A percentile compares a stretch with the other conserved stretches of the same genome.
Evolutionary conservation across 768 basidiomycete genomes (phyloP).

Genomic region (Lactarius quietus): DNA sequence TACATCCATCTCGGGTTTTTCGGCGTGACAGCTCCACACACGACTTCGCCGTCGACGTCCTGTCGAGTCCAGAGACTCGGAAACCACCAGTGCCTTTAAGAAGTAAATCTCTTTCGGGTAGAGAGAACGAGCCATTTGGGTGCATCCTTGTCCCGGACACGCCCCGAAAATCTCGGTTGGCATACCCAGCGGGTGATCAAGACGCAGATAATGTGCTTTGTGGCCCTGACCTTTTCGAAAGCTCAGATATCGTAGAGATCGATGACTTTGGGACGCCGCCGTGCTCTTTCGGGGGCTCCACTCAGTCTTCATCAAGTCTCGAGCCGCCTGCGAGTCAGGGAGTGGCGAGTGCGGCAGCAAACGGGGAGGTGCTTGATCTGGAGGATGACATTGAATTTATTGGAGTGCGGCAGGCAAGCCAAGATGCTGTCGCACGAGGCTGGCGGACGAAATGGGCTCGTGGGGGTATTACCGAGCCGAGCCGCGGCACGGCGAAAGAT

Average conservation of each 20-base stretch:
- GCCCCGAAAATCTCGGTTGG: slow-evolving; percentile 15
- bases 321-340: slow-evolving; percentile 20
- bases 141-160: slow-evolving; percentile 15
- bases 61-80: slow-evolving; percentile 45
- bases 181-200: background rate
- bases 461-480: slow-evolving; percentile 21
- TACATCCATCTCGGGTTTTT: slow-evolving; percentile 23
- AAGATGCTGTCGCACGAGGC: slow-evolving; percentile 42
- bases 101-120: slow-evolving; percentile 17
- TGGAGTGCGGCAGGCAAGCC: slow-evolving; percentile 33
- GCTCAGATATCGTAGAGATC: slow-evolving; percentile 21
- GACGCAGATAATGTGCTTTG: background rate
- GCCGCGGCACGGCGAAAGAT: background rate
- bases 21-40: slow-evolving; percentile 22
- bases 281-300: slow-evolving; percentile 17
- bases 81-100: slow-evolving; percentile 10
- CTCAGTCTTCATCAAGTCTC: slow-evolving; percentile 24
- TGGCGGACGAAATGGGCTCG: slow-evolving; percentile 53
- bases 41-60: slow-evolving; percentile 51
- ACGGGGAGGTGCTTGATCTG: slow-evolving; percentile 24
- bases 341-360: background rate
- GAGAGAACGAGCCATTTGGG: background rate
- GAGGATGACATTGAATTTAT: slow-evolving; percentile 25
- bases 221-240: slow-evolving; percentile 14
- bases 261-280: slow-evolving; percentile 7